phyloP scores from a whole-genome alignment of 169 alveolate genomes.

The Plasmodium sp. region DNA sequence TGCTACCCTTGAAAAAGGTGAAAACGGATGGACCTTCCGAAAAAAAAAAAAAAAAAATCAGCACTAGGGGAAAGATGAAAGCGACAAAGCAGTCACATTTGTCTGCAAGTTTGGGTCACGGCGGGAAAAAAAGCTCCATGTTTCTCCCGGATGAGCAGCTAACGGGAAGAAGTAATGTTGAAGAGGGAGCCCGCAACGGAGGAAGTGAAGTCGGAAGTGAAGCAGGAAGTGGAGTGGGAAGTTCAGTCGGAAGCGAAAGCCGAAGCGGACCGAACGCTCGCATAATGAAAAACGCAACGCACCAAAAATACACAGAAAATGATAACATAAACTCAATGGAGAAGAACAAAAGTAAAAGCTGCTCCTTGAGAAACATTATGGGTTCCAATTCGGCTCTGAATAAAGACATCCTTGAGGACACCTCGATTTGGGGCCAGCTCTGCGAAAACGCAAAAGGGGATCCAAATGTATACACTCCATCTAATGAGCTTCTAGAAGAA shows the following conservation, averaged over 20 bases:
- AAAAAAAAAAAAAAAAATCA: not conserved
- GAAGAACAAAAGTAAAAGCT: constrained; percentile 8
- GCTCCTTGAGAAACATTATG: constrained; percentile 9
- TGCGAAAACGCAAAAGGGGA: not conserved
- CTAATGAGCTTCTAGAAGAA: not conserved
- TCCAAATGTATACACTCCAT: not conserved
- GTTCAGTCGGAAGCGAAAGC: not conserved
- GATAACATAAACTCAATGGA: not conserved
- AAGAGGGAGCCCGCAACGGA: not conserved
- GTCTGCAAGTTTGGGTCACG: not conserved
- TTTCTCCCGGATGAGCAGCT: not conserved
- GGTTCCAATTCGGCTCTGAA: not conserved
- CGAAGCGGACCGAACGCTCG: not conserved
- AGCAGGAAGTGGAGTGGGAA: not conserved
- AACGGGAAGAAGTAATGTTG: not conserved
- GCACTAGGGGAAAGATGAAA: not conserved
- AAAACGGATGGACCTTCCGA: not conserved
- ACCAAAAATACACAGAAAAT: not conserved
- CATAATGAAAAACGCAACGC: not conserved
- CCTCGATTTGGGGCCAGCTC: not conserved
- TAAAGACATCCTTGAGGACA: not conserved
- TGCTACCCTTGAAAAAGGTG: not conserved
- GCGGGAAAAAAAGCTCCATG: not conserved
- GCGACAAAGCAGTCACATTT: not conserved
- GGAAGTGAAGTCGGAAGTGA: not conserved